Conservation (phyloP, 345 rosid species). For the Hirschfeldia incana region DNA sequence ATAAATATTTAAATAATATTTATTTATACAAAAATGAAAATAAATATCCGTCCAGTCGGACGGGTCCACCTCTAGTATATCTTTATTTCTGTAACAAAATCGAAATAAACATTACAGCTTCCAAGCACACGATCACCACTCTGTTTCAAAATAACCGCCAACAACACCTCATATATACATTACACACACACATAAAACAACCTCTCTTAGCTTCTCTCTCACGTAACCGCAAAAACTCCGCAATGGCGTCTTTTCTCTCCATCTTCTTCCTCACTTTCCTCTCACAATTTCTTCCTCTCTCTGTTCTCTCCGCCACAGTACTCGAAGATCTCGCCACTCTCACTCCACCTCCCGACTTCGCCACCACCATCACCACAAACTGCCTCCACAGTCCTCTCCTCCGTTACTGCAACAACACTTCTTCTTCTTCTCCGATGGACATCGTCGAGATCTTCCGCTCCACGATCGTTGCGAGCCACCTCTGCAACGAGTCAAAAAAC, state of each 20-base stretch:
- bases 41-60: no score
- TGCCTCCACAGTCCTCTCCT: slow-evolving; percentile 54
- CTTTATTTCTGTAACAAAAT: neutral
- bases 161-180: slow-evolving; percentile 5
- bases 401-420: slow-evolving; percentile 50
- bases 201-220: slow-evolving; percentile 17
- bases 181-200: slow-evolving; percentile 2
- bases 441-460: slow-evolving; percentile 57
- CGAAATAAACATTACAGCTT: neutral
- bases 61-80: no score
- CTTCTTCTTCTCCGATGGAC: slow-evolving; percentile 42
- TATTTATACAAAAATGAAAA: no score
- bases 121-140: slow-evolving; percentile 37
- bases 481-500: slow-evolving; percentile 69
- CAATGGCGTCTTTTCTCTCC: slow-evolving; percentile 33
- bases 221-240: neutral
- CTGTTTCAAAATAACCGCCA: slow-evolving; percentile 35
- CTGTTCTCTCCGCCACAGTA: slow-evolving; percentile 46
- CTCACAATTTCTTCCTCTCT: slow-evolving; percentile 10
- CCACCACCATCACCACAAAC: slow-evolving; percentile 50
- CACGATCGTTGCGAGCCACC: slow-evolving; percentile 68
- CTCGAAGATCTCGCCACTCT: slow-evolving; percentile 61
- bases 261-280: slow-evolving; percentile 16
- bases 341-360: slow-evolving; percentile 66
- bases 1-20: no score